These are phyloP conservation scores for Spatholobus suberectus DNA, from an alignment of 306 rosid species.

Conservation along the genomic window DNA sequence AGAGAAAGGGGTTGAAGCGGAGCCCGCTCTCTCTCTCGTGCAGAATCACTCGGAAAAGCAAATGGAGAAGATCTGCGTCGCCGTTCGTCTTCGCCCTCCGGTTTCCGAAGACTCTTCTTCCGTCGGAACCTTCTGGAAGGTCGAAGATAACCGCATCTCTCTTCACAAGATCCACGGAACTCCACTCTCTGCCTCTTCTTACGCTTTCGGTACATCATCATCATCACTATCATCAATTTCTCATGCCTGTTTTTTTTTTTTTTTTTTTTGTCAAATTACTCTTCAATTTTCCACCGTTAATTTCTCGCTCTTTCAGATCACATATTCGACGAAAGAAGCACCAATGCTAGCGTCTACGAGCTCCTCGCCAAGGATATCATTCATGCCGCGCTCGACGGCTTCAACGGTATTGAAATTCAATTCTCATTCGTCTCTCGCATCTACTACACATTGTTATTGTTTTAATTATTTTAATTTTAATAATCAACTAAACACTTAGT, in stretches of 20 bases:
- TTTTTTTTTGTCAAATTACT: background rate
- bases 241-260: background rate
- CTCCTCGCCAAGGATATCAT: slow-evolving; percentile 86
- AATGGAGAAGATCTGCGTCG: slow-evolving; percentile 97
- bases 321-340: slow-evolving; percentile 74
- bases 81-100: slow-evolving; percentile 80
- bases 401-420: slow-evolving; percentile 64
- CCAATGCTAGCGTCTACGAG: slow-evolving; percentile 74
- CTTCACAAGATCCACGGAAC: slow-evolving; percentile 88
- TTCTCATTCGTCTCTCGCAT: background rate
- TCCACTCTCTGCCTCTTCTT: slow-evolving; percentile 71
- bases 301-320: slow-evolving; percentile 62
- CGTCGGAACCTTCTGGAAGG: slow-evolving; percentile 76
- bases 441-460: background rate
- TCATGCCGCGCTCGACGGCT: slow-evolving; percentile 89
- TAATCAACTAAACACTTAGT: background rate
- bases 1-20: background rate
- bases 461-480: background rate
- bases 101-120: slow-evolving; percentile 51
- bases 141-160: slow-evolving; percentile 86
- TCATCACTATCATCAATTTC: background rate
- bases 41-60: background rate
- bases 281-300: background rate
- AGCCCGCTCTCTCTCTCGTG: slow-evolving; percentile 30
- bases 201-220: slow-evolving; percentile 70